A percentile compares a stretch with the other conserved stretches of the same genome.
Evolutionary conservation across 1,284 basidiomycete species (phyloP).

Genomic region (Rhodotorula glutinis): DNA sequence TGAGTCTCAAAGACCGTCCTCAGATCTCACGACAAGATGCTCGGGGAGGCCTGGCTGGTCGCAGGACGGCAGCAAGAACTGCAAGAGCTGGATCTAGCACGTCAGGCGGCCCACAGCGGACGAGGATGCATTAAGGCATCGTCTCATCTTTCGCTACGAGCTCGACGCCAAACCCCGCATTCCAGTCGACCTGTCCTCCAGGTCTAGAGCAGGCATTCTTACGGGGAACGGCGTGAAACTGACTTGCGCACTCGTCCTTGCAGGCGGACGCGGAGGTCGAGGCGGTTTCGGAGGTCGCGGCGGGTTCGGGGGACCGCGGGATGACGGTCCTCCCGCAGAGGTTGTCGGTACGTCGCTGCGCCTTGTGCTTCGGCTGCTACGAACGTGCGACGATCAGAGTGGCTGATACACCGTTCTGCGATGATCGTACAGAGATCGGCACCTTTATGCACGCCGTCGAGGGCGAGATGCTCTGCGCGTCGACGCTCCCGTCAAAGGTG

Average conservation of each 20-base stretch:
- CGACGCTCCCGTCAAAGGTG: constrained; percentile 74
- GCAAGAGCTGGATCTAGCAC: neutral
- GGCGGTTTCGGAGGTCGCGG: constrained; percentile 40
- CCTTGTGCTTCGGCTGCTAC: too few species aligned
- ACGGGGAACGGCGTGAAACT: too few species aligned
- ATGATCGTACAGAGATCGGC: constrained; percentile 50
- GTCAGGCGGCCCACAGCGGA: too few species aligned
- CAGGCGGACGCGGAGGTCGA: constrained; percentile 43
- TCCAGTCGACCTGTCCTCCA: too few species aligned
- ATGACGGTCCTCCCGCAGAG: constrained; percentile 47
- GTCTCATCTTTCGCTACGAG: neutral
- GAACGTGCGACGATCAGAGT: too few species aligned
- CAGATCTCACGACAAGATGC: too few species aligned
- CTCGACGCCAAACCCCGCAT: too few species aligned
- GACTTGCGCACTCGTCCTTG: too few species aligned
- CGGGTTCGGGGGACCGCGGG: constrained; percentile 43
- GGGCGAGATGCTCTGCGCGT: constrained; percentile 95
- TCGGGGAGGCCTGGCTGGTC: neutral
- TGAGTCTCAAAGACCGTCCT: too few species aligned
- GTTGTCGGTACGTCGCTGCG: constrained; percentile 43
- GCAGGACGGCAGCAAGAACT: neutral
- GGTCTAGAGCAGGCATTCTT: too few species aligned
- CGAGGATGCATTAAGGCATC: too few species aligned
- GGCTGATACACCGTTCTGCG: too few species aligned
- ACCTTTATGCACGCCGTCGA: constrained; percentile 91